Base-by-base conservation (phyloP, 768 basidiomycete genomes). In the Naganishia friedmannii region DNA sequence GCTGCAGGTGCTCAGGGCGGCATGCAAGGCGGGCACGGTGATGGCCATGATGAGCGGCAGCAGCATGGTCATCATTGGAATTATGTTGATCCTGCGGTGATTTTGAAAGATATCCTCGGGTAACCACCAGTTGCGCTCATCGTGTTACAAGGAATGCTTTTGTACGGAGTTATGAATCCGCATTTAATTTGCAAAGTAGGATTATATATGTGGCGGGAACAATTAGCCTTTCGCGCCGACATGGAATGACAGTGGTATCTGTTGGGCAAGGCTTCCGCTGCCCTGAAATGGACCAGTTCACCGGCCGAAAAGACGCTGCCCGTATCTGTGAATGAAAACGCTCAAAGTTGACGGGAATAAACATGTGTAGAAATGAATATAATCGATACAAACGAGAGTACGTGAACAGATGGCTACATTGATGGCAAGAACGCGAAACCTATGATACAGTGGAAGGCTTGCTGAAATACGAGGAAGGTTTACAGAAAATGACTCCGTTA, bases 21-120 rank as follows among this genome's bases (percentile, higher is more conserved):
- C 3, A 21, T 54, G 28, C 67, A 29, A 2, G 32, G 67, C 23
- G 42, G 42, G 15, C 42, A 42, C 15, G 42, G 42, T 42, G 42
- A 17, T 42, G 42, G 42, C 15, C 2, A 8, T 42, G 42, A 42
- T 42, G 42, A 42, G 15, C 42, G 42, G 42, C 42, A 42, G 15
- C 42, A 2, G 15, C 68, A 69, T 37, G 68, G 54, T 3, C 51
- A 69, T n/a, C 60, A 70, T 46, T 70, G 69, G 69, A 58, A 53
- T 15, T 70, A 70, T 54, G 69, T 70, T 6, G 69, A 70, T 65
- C 69, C 69, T 34, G 69, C 69, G 13, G 46, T 57, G n/a, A 65
- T 70, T 23, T 29, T 70, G 34, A 70, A 70, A 26, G 69, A 70
- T 31, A 53, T 70, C 21, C 28, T 70, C 17, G 69, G 69, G 9